Evolutionary conservation across 495 filamentous ascomycete genomes (phyloP).

Genomic region (Stereocaulon alpinum): DNA sequence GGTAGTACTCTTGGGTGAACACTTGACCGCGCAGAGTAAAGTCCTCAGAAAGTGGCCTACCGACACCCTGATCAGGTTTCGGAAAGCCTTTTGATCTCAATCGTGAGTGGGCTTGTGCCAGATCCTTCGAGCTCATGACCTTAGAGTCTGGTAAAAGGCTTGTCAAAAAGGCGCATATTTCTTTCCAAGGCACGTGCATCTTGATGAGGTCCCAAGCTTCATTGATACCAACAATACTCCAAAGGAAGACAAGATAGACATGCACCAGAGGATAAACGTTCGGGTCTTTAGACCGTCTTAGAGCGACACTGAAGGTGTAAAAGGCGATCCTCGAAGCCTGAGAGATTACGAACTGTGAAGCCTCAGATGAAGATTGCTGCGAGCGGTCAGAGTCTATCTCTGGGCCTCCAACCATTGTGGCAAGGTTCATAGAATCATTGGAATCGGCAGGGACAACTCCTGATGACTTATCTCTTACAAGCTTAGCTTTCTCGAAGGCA

Average conservation of each 20-base stretch:
- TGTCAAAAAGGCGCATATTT: constrained; percentile 57
- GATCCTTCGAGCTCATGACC: constrained; percentile 36
- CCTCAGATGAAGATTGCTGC: neutral
- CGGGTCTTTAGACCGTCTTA: constrained; percentile 49
- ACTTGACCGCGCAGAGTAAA: constrained; percentile 66
- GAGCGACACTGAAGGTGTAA: constrained; percentile 40
- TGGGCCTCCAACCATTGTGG: neutral
- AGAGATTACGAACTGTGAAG: constrained; percentile 18
- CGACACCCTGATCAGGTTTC: constrained; percentile 36
- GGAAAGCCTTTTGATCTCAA: constrained; percentile 40
- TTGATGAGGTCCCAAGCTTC: constrained; percentile 44
- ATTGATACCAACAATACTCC: constrained; percentile 43
- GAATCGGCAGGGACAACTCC: too few relatives aligned
- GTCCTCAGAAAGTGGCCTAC: constrained; percentile 72
- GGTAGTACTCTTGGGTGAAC: constrained; percentile 52
- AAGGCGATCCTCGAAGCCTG: constrained; percentile 37
- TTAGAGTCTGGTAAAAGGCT: constrained; percentile 39
- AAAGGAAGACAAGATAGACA: constrained; percentile 58
- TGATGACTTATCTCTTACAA: neutral
- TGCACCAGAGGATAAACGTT: constrained; percentile 61
- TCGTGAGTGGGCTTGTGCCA: neutral
- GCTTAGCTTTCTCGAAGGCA: neutral
- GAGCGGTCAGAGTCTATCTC: neutral
- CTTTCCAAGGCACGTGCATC: constrained; percentile 55
- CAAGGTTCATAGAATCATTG: too few relatives aligned